Evolutionary conservation across 2,329 filamentous ascomycete genomes (phyloP), one percentile per base, ranked within the genome.

Genomic region (Pestalotiopsis sp.): DNA sequence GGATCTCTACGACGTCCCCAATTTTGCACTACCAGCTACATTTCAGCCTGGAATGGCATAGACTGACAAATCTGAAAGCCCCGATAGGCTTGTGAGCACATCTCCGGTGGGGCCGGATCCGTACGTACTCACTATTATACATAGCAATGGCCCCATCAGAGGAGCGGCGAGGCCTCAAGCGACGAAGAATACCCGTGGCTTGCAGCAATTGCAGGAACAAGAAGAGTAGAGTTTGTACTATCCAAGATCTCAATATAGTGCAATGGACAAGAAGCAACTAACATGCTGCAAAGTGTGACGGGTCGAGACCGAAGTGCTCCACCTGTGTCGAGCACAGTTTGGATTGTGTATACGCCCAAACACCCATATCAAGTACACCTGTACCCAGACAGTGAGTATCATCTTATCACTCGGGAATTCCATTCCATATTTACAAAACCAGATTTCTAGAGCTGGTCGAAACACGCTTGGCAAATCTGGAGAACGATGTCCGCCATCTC

Each of bases 391-490:
- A 25, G 65, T 67, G 14, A 49, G 65, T 57, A 13, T 3, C 13
- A 6, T 13, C 41, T 36, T 1, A n/a, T 36, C 27, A 20, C 23
- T 25, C n/a, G n/a, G 45, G 17, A 14, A 38, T 11, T 12, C 1
- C 41, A n/a, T 3, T 14, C 45, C 4, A 23, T 11, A 27, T 52
- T 25, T 3, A 45, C 20, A 4, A 39, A 41, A 56, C 3, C 4
- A 65, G 64, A 41, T 67, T 60, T 62, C 57, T 67, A 25, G 56
- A 67, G 65, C 57, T 60, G 2, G 31, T 67, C 14, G 65, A 67
- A 38, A 61, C 56, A 13, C 56, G 65, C 13, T 41, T 67, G 65
- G 31, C 65, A 3, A 61, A 31, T 45, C 36, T 67, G 65, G 65
- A 67, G 57, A 41, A 67, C 20, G 65, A 67, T 20, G 65, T 67